Conservation (phyloP, 345 rosid species). For the Chamaenerion angustifolium region DNA sequence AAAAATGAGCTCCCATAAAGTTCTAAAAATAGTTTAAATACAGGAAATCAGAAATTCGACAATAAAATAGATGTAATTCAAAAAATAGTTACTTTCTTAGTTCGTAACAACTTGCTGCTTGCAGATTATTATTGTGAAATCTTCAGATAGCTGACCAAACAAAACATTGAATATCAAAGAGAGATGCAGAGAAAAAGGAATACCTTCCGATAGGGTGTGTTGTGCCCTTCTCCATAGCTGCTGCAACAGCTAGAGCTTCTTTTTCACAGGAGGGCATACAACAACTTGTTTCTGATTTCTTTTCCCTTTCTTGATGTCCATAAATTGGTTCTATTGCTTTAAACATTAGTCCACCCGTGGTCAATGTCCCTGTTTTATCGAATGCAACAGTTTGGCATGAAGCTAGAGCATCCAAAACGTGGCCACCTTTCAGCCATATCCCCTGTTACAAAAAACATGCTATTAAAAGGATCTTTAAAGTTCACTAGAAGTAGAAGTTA, state of each 20-base stretch:
- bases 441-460: constrained; percentile 33
- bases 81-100: no score
- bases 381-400: constrained; percentile 87
- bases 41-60: no score
- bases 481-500: background rate
- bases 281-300: constrained; percentile 28
- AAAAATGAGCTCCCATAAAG: no score
- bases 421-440: constrained; percentile 90
- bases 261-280: constrained; percentile 83
- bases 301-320: constrained; percentile 42
- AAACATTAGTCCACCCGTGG: constrained; percentile 88
- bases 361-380: constrained; percentile 98
- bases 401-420: constrained; percentile 86
- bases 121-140: no score
- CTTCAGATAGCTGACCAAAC: no score
- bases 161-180: background rate
- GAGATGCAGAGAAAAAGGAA: constrained; percentile 4
- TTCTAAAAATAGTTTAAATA: no score
- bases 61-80: no score
- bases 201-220: constrained; percentile 99
- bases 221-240: constrained; percentile 99
- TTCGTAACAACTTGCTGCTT: no score
- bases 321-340: constrained; percentile 92
- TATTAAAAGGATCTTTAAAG: background rate
- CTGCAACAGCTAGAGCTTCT: constrained; percentile 97